Conservation (phyloP, 352 stramenopile genomes). For the Globisporangium heterothallicum region DNA sequence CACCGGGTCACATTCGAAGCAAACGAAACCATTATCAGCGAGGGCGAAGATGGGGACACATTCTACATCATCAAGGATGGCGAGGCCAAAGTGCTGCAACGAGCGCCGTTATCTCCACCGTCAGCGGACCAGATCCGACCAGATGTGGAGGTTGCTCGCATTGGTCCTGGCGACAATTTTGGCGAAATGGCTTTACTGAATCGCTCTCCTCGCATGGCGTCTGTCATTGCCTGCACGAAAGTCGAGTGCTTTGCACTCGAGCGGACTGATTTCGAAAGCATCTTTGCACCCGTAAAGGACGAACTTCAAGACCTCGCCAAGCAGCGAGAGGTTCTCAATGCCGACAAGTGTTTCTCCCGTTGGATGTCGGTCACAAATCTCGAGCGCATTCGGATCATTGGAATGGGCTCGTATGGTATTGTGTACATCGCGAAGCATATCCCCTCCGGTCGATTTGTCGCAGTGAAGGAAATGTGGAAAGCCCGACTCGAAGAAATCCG, state of each 20-base stretch:
- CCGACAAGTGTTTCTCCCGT: constrained; percentile 42
- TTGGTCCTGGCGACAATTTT: constrained; percentile 55
- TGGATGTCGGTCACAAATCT: constrained; percentile 54
- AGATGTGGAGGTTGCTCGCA: constrained; percentile 19
- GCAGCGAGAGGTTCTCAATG: constrained; percentile 25
- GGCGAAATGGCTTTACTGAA: constrained; percentile 51
- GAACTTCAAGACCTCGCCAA: constrained; percentile 27
- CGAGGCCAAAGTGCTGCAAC: constrained; percentile 34
- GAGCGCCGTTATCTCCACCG: constrained; percentile 11
- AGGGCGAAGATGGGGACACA: constrained; percentile 44
- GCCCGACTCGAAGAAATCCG: constrained; percentile 67
- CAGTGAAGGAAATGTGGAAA: constrained; percentile 68
- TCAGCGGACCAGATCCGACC: background rate
- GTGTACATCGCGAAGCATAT: constrained; percentile 47
- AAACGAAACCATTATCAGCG: constrained; percentile 31
- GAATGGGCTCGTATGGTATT: constrained; percentile 43
- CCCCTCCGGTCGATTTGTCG: constrained; percentile 34
- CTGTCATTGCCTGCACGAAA: constrained; percentile 48
- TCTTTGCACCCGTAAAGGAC: constrained; percentile 30
- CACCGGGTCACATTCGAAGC: constrained; percentile 37
- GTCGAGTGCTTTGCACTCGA: constrained; percentile 73
- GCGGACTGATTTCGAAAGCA: constrained; percentile 52
- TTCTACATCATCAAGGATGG: constrained; percentile 64
- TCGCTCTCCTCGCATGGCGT: constrained; percentile 54
- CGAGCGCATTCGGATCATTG: constrained; percentile 47